Base-by-base conservation (phyloP, 306 rosid genomes). In the Prunus campanulata region DNA sequence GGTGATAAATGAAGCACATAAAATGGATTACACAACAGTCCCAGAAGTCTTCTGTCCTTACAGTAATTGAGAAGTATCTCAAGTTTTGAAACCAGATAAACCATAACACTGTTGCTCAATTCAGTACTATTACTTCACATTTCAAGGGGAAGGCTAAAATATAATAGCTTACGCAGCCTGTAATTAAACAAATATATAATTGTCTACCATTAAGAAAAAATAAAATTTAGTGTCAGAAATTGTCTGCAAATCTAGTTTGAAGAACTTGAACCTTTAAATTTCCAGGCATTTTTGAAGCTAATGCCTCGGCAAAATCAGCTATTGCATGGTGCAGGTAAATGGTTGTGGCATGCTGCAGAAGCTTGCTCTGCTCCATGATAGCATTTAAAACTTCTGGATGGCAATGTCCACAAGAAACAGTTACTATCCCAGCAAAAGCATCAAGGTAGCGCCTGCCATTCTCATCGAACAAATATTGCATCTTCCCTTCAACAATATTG, bases 351-450 rank as follows among this genome's bases (percentile, higher is more conserved):
- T 86, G 93, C 85, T 93, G 98, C 51, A 93, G 87, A 86, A 93
- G 96, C 76, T 83, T 84, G 85, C 83, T 92, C 82, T 94, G 98
- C 83, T 92, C 92, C 54, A 29, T 65, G 61, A 86, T 84, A 27
- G 97, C 97, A 74, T 86, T 78, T 57, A 94, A 66, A 78, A 94
- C 47, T 10, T 87, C 87, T 11, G 97, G 98, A 77, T 94, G 97
- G 75, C 98, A 94, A 85, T 94, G 98, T 60, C 98, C 97, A 63
- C 96, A 89, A 61, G 98, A 94, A 64, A 94, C 93, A 25, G 98
- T 94, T n/a, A 94, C 98, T n/a, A 94, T 90, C 52, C 98, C 97
- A 19, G 97, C 97, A 74, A 90, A 91, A 25, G 98, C 97, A 83
- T 94, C 98, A 25, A 94, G 95, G 70, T 90, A 94, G 7, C 98